phyloP scores from a whole-genome alignment of 2,329 filamentous ascomycete genomes.

The Pezicula carpinea region DNA sequence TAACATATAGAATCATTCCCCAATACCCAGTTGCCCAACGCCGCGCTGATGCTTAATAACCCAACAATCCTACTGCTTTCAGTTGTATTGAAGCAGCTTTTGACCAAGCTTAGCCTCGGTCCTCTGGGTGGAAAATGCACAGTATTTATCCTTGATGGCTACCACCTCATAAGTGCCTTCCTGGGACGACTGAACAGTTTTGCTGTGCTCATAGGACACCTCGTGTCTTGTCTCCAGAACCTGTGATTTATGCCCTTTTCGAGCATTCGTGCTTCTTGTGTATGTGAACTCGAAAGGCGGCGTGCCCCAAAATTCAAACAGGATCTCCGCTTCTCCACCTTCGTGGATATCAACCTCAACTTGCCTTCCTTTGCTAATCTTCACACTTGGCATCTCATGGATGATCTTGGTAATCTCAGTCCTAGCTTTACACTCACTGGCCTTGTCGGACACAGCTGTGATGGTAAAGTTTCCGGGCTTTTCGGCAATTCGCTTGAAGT shows the following conservation, averaged over 20 bases:
- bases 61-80: neutral
- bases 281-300: conserved; percentile 98
- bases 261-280: conserved; percentile 81
- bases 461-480: conserved; percentile 85
- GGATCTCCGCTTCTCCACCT: conserved; percentile 86
- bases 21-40: conserved; percentile 19
- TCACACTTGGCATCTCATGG: conserved; percentile 87
- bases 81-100: conserved; percentile 16
- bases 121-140: conserved; percentile 75
- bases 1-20: neutral
- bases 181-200: conserved; percentile 79
- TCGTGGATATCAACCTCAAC: conserved; percentile 91
- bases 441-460: conserved; percentile 80
- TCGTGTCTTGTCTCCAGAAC: conserved; percentile 91
- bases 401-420: conserved; percentile 78
- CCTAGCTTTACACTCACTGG: conserved; percentile 78
- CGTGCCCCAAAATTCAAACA: conserved; percentile 92
- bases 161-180: conserved; percentile 98
- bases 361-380: conserved; percentile 78
- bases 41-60: conserved; percentile 26
- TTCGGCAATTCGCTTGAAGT: conserved; percentile 90
- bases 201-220: conserved; percentile 73
- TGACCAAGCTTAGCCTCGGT: conserved; percentile 44
- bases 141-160: conserved; percentile 89
- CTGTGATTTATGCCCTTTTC: conserved; percentile 68